Conservation (phyloP, 1,139 yeast species). For the Pichia cactophila region DNA sequence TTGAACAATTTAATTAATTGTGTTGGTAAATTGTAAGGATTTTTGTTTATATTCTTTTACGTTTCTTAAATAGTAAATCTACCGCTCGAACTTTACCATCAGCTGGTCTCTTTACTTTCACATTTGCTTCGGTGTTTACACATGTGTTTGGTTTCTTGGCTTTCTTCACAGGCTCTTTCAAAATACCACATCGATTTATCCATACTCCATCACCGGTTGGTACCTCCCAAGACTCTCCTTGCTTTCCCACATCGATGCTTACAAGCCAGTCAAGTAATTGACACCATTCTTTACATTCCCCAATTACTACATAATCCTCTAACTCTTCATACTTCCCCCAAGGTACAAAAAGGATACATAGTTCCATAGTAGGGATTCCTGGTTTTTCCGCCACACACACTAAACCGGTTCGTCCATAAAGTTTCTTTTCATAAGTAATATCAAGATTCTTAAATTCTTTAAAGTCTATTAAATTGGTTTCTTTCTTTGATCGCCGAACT, state of each 20-base stretch:
- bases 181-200: conserved; percentile 11
- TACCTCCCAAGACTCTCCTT: conserved; percentile 3
- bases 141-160: not conserved
- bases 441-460: not conserved
- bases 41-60: not conserved
- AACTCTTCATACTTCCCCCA: conserved; percentile 11
- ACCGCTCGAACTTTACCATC: conserved; percentile 4
- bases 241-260: not conserved
- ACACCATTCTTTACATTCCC: conserved; percentile 14
- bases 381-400: conserved; percentile 6
- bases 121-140: no score
- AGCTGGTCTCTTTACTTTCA: not conserved
- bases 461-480: not conserved
- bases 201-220: conserved; percentile 11
- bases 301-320: conserved; percentile 8
- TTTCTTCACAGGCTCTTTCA: not conserved
- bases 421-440: not conserved
- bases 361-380: conserved; percentile 1
- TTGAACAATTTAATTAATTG: conserved; percentile 5
- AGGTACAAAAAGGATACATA: conserved; percentile 12
- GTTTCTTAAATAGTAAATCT: conserved; percentile 8
- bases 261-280: conserved; percentile 5
- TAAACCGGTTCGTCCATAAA: conserved; percentile 6
- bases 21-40: not conserved
- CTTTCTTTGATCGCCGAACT: not conserved